Evolutionary conservation across 345 rosid genomes (phyloP).

Genomic region (Murraya koenigii): DNA sequence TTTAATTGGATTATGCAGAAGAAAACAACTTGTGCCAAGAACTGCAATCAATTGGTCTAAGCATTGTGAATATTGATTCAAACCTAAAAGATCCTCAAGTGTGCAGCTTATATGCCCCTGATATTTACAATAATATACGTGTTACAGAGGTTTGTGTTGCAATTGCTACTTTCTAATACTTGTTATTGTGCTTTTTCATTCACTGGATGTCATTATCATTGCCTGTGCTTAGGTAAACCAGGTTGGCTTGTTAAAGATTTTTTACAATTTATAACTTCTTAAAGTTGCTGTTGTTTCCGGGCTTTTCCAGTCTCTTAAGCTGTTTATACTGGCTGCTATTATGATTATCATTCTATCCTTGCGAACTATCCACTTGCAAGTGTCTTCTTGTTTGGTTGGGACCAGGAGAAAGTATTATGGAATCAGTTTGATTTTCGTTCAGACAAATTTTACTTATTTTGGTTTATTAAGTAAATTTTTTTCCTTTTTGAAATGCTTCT

Average conservation of each 20-base stretch:
- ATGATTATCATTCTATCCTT: neutral
- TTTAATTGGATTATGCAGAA: conserved; percentile 45
- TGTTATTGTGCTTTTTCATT: neutral
- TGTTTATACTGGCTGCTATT: neutral
- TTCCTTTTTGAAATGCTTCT: neutral
- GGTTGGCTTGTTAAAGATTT: conserved; percentile 10
- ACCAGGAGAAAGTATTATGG: neutral
- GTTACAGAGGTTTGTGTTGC: conserved; percentile 67
- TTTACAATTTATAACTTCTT: neutral
- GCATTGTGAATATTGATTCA: conserved; percentile 72
- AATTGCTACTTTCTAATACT: conserved; percentile 3
- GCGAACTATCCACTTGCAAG: neutral
- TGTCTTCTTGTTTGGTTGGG: neutral
- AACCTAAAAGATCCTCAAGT: conserved; percentile 60
- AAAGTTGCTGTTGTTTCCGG: neutral
- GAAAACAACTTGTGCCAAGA: conserved; percentile 33
- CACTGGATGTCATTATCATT: conserved; percentile 9
- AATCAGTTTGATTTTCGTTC: neutral
- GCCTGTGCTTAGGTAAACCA: conserved; percentile 1
- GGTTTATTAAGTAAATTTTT: neutral
- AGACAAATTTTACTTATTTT: neutral
- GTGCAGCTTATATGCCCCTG: conserved; percentile 76
- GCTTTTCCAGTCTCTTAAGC: neutral
- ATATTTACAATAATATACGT: conserved; percentile 54
- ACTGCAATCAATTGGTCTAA: conserved; percentile 26